Base-by-base conservation (phyloP, 768 basidiomycete genomes). In the Pulveroboletus ravenelii region DNA sequence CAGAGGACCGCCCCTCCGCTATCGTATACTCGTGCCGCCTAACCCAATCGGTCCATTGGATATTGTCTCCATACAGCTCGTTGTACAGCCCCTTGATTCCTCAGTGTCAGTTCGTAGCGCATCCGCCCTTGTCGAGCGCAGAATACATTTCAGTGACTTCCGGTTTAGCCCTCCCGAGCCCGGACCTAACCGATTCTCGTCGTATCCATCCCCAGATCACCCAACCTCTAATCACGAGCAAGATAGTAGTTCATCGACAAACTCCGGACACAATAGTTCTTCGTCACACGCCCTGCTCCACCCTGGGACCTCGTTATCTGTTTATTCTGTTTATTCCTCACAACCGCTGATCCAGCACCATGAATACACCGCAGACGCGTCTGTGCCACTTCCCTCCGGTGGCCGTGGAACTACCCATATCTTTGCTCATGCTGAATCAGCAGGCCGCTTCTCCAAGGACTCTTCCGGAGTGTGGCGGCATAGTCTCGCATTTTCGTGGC, bases 401-500 rank as follows among this genome's bases (percentile, higher is more conserved):
- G 55, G 60, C 27, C 66, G 68, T 25, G 67, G 72, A 34, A 63
- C 79, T 42, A 71, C 78, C 10, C 75, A 79, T 50, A 74, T 77
- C 39, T 71, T 89, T 48, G 76, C 77, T 36, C 78, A 76, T 46
- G 72, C 77, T 10, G 82, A 87, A 64, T 77, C 81, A n/a, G 74
- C 76, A 1, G 80, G 79, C 36, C 71, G 69, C 49, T 84, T 88
- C 62, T 61, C 74, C 45, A 75, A 71, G 48, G 81, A 85, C 59
- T 61, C 73, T 1, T 68, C 76, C 38, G 84, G 85, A 32, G 67
- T 81, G 7, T 85, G 79, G 79, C 75, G 67, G 35, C 83, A 84
- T 62, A 84, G 78, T 1, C 68, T 89, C 40, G 82, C 82, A 8
- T 67, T 89, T 37, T 82, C 84, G 56, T 87, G 88, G 84, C 86